Conservation (phyloP, 2,329 filamentous ascomycete genomes). For the Fusarium multiceps region DNA sequence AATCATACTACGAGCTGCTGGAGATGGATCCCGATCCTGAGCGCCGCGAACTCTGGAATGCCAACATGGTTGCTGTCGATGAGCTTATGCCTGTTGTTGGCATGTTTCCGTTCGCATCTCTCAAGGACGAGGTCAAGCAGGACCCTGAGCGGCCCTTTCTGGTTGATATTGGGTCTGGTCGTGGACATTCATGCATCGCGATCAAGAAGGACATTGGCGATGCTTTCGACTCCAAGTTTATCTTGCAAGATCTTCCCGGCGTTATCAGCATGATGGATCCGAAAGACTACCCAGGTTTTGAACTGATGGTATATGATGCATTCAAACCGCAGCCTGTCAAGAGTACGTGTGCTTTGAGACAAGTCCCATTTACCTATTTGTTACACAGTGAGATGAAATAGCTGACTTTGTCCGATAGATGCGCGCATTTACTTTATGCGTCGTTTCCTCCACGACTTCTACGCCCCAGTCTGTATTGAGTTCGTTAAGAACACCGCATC, state of each 20-base stretch:
- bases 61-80: conserved; percentile 48
- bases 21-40: conserved; percentile 46
- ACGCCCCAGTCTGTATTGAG: conserved; percentile 46
- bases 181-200: conserved; percentile 48
- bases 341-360: conserved; percentile 14
- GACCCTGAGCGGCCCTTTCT: conserved; percentile 47
- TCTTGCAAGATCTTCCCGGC: conserved; percentile 51
- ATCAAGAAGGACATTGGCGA: conserved; percentile 43
- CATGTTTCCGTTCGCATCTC: conserved; percentile 51
- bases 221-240: conserved; percentile 43
- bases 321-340: conserved; percentile 39
- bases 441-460: conserved; percentile 50
- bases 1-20: conserved; percentile 51
- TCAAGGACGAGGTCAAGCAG: conserved; percentile 46
- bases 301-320: conserved; percentile 42
- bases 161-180: conserved; percentile 49
- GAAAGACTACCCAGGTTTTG: conserved; percentile 40
- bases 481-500: conserved; percentile 48
- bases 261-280: conserved; percentile 44
- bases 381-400: fast-evolving
- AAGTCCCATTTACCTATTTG: fast-evolving
- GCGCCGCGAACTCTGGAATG: conserved; percentile 50
- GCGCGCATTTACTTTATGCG: conserved; percentile 51
- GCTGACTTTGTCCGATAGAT: conserved; percentile 34
- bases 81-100: conserved; percentile 50